Evolutionary conservation across 1,284 basidiomycete species (phyloP).

Genomic region (Uromyces viciae-fabae): DNA sequence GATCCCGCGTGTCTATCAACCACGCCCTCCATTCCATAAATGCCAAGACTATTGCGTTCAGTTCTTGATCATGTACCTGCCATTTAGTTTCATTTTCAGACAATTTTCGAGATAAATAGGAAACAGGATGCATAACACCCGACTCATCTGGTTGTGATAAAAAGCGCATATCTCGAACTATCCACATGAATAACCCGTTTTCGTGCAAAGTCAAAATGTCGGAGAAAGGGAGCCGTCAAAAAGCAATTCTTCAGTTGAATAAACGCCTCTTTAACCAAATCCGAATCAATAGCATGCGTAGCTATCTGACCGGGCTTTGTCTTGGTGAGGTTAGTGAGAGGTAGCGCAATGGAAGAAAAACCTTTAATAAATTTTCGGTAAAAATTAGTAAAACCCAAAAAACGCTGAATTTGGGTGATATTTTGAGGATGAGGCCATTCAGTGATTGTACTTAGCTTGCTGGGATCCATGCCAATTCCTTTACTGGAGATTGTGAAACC

Average conservation of each 20-base stretch:
- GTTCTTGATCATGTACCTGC: slow-evolving; percentile 2
- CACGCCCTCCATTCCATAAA: slow-evolving; percentile 16
- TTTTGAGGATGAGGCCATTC: slow-evolving; percentile 18
- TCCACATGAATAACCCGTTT: slow-evolving; percentile 53
- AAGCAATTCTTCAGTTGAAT: not conserved
- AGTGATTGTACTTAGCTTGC: slow-evolving; percentile 5
- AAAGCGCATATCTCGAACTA: slow-evolving; percentile 45
- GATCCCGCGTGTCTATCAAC: not conserved
- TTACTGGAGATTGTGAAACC: not conserved
- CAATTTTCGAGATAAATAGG: slow-evolving; percentile 34
- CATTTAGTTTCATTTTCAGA: not conserved
- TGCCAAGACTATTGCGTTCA: not conserved
- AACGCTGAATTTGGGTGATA: not conserved
- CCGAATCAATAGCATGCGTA: no score
- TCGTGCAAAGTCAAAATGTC: slow-evolving; percentile 17
- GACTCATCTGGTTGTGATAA: slow-evolving; percentile 36
- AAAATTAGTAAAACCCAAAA: slow-evolving; percentile 31
- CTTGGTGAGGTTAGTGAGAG: slow-evolving; percentile 4
- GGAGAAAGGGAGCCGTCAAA: not conserved
- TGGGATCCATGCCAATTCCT: slow-evolving; percentile 25
- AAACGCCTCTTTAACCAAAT: not conserved
- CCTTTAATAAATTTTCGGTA: slow-evolving; percentile 17
- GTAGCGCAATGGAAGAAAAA: slow-evolving; percentile 12
- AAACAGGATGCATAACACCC: slow-evolving; percentile 27
- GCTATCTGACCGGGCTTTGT: not conserved